Base-by-base conservation (phyloP, 345 rosid genomes). In the Isatis tinctoria region DNA sequence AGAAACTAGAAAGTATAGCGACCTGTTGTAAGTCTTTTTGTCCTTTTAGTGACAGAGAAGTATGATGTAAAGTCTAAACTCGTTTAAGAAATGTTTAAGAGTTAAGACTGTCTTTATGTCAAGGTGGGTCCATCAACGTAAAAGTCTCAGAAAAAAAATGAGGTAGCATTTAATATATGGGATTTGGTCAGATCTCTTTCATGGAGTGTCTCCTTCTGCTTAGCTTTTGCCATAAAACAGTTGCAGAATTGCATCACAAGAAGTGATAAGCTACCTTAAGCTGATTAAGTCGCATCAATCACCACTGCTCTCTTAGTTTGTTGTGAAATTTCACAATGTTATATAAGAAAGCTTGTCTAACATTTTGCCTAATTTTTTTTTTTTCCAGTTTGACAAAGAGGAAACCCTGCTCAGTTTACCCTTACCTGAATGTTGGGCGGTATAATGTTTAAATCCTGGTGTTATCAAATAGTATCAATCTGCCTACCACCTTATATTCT, bases 391-490 rank as follows among this genome's bases (percentile, higher is more conserved):
- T 79, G 86, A 87, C 66, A 67, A 82, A 13, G 96, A 90, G 74
- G 96, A 86, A 61, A 73, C 81, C 59, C 65, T 91, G 69, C 85
- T 77, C 30, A 70, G 53, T 59, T 82, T 92, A 75, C 93, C 96
- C 63, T 82, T 94, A 61, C 87, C 98, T 47, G 98, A 91, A 78
- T 83, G 92, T 77, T 94, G 98, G 97, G 96, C 86, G 97, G 98
- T 94, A 76, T 83, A 88, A 30, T 69, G 59, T 41, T 32, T 53
- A 22, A 32, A 45, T 26, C 17, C 65, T 48, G 43, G 36, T 56
- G 48, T 57, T 18, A 59, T 65, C 44, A 65, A 65, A 27, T 33
- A n/a, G 2, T 39, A 40, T 39, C 32, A 22, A 33, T 65, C 18
- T 40, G 45, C 30, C 12, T 54, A 71, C 16, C 63, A 58, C 41